Evolutionary conservation across 495 filamentous ascomycete species (phyloP).

Genomic region (Pyrenula massariospora): DNA sequence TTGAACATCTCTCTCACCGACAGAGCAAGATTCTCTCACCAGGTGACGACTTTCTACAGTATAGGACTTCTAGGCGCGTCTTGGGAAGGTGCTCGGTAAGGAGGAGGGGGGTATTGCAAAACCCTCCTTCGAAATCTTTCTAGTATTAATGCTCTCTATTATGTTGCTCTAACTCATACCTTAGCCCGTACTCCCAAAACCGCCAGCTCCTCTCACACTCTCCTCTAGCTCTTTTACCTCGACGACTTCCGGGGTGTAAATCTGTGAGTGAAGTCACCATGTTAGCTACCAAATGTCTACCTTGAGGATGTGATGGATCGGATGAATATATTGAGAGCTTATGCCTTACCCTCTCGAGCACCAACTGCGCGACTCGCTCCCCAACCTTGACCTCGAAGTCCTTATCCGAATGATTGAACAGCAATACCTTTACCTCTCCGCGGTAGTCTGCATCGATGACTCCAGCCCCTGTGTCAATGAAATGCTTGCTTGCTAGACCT

Average conservation of each 20-base stretch:
- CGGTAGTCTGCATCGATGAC: slow-evolving; percentile 98
- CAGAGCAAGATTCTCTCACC: too few relatives aligned
- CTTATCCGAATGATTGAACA: slow-evolving; percentile 80
- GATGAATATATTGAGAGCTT: neutral
- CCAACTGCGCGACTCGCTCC: slow-evolving; percentile 84
- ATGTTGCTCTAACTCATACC: too few relatives aligned
- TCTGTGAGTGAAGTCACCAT: slow-evolving; percentile 28
- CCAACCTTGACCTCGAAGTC: slow-evolving; percentile 78
- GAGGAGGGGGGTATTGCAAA: too few relatives aligned
- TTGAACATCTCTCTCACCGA: too few relatives aligned
- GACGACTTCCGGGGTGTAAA: slow-evolving; percentile 79
- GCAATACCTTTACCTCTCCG: slow-evolving; percentile 81
- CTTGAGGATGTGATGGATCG: neutral
- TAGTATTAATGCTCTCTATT: too few relatives aligned
- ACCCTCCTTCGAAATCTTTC: too few relatives aligned
- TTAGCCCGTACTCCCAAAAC: slow-evolving; percentile 83
- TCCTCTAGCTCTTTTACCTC: slow-evolving; percentile 83
- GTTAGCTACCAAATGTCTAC: neutral
- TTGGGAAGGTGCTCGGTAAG: too few relatives aligned
- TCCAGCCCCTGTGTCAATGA: slow-evolving; percentile 88
- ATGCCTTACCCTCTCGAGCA: slow-evolving; percentile 60
- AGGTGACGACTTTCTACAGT: too few relatives aligned
- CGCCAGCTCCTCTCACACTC: slow-evolving; percentile 80
- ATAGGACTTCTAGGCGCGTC: too few relatives aligned
- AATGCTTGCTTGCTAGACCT: slow-evolving; percentile 83